Evolutionary conservation across 768 basidiomycete genomes (phyloP).

Genomic region (Russula vinacea): DNA sequence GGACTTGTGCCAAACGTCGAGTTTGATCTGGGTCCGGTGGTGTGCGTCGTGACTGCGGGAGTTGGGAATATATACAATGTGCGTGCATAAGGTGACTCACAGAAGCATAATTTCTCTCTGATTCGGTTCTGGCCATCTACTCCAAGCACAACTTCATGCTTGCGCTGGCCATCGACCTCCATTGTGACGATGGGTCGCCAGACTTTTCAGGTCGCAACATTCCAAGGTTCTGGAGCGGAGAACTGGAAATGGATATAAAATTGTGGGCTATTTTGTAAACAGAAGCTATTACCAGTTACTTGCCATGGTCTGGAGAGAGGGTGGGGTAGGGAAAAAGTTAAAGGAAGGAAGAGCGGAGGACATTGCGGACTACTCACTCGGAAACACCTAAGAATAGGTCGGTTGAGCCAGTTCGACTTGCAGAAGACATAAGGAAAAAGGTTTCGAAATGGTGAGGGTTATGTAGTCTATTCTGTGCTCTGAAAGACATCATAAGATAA

Average conservation of each 20-base stretch:
- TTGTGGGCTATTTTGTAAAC: not conserved
- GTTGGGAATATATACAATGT: not conserved
- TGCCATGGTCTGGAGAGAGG: slow-evolving; percentile 34
- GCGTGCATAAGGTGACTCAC: slow-evolving; percentile 41
- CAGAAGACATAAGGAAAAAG: not conserved
- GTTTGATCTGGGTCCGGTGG: slow-evolving; percentile 44
- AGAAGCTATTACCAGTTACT: slow-evolving; percentile 31
- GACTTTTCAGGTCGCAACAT: slow-evolving; percentile 55
- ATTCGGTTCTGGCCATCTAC: slow-evolving; percentile 69
- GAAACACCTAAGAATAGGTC: not conserved
- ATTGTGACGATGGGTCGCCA: slow-evolving; percentile 68
- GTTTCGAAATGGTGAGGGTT: not conserved
- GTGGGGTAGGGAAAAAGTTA: too few species aligned
- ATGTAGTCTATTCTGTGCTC: not conserved
- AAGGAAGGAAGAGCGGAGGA: not conserved
- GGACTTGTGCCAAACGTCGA: slow-evolving; percentile 57
- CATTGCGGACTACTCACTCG: slow-evolving; percentile 3
- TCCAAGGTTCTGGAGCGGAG: slow-evolving; percentile 41
- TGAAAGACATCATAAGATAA: not conserved
- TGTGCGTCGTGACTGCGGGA: slow-evolving; percentile 42
- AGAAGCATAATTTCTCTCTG: slow-evolving; percentile 50
- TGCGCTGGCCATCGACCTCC: slow-evolving; percentile 50
- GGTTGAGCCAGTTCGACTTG: not conserved
- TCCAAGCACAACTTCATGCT: slow-evolving; percentile 57
- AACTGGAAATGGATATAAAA: slow-evolving; percentile 32